phyloP scores from a whole-genome alignment of 2,329 filamentous ascomycete genomes.

The Fusarium sarcochroum region DNA sequence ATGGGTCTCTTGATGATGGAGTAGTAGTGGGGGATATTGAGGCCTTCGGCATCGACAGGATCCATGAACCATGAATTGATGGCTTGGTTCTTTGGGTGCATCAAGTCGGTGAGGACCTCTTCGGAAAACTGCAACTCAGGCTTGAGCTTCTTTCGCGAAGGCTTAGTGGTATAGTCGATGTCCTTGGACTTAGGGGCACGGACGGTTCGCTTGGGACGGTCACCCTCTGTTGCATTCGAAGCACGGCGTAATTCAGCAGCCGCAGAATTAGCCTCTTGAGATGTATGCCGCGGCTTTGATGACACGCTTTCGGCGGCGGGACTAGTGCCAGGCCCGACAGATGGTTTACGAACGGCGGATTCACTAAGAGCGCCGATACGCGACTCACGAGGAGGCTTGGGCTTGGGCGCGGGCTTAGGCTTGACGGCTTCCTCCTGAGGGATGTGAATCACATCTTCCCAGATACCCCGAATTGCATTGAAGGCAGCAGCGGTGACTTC shows the following conservation, averaged over 20 bases:
- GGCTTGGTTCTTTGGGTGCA: slow-evolving; percentile 77
- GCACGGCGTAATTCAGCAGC: slow-evolving; percentile 73
- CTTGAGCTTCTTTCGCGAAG: slow-evolving; percentile 88
- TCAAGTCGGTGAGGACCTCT: slow-evolving; percentile 82
- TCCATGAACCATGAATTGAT: slow-evolving; percentile 82
- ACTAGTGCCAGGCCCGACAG: slow-evolving; percentile 50
- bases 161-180: slow-evolving; percentile 83
- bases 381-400: slow-evolving; percentile 56
- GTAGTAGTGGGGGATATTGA: slow-evolving; percentile 94
- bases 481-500: slow-evolving; percentile 73
- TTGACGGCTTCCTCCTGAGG: slow-evolving; percentile 69
- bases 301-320: slow-evolving; percentile 46
- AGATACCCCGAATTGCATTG: slow-evolving; percentile 69
- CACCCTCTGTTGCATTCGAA: slow-evolving; percentile 81
- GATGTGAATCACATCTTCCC: slow-evolving; percentile 61
- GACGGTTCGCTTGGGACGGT: slow-evolving; percentile 91
- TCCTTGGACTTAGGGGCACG: slow-evolving; percentile 93
- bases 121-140: slow-evolving; percentile 93
- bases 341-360: slow-evolving; percentile 47
- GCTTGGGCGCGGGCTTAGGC: slow-evolving; percentile 63
- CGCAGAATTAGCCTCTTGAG: slow-evolving; percentile 33
- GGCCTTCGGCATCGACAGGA: slow-evolving; percentile 92
- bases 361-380: slow-evolving; percentile 49
- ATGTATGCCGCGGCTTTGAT: slow-evolving; percentile 37
- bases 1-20: slow-evolving; percentile 97